Conservation (phyloP, 805 yeast genomes). For the Schizosaccharomyces lindneri region DNA sequence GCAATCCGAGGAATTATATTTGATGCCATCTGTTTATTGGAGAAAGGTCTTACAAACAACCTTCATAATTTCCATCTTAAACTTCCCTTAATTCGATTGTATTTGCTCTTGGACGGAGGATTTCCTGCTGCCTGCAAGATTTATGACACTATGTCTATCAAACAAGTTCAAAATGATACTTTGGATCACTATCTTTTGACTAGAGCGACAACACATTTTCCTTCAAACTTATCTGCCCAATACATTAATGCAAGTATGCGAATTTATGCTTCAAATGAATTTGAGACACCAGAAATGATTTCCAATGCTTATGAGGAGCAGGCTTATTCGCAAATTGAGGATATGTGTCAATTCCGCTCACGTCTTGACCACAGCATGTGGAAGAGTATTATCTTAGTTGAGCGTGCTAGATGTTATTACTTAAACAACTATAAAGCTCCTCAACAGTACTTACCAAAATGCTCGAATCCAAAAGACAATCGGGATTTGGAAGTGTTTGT, state of each 20-base stretch:
- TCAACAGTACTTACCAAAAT: background rate
- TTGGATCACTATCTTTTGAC: constrained; percentile 25
- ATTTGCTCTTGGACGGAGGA: constrained; percentile 28
- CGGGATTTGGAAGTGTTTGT: background rate
- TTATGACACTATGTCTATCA: constrained; percentile 33
- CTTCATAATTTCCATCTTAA: constrained; percentile 48
- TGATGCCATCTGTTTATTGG: constrained; percentile 16
- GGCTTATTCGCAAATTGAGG: constrained; percentile 40
- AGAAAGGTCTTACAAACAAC: constrained; percentile 28
- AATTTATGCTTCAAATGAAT: constrained; percentile 23
- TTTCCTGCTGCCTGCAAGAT: constrained; percentile 25
- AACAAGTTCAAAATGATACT: constrained; percentile 55
- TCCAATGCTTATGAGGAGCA: constrained; percentile 30
- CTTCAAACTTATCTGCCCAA: constrained; percentile 15
- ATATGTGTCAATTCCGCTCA: constrained; percentile 35
- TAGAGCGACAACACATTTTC: constrained; percentile 23
- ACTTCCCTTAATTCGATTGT: constrained; percentile 45
- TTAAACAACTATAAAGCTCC: background rate
- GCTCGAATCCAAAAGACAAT: background rate
- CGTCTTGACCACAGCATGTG: constrained; percentile 25
- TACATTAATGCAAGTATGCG: constrained; percentile 19
- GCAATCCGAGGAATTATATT: background rate
- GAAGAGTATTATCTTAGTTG: background rate
- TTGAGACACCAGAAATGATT: constrained; percentile 27
- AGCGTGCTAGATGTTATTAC: background rate